A percentile compares a stretch with the other conserved stretches of the same genome.
phyloP scores from a whole-genome alignment of 768 basidiomycete genomes.

The Russula sp. region DNA sequence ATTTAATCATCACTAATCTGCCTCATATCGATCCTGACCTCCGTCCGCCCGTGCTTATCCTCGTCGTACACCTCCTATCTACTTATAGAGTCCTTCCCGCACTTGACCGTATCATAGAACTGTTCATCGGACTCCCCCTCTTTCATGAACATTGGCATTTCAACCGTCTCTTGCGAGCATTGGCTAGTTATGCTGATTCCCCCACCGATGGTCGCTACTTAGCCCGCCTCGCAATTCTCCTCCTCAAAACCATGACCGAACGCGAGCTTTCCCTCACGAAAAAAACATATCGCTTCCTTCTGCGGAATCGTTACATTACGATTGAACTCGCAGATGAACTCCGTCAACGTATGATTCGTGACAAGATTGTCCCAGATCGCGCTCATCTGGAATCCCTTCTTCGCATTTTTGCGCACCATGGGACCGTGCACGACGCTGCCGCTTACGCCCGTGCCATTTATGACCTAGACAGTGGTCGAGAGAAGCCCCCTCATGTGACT shows the following conservation, averaged over 20 bases:
- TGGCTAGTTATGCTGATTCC: conserved; percentile 4
- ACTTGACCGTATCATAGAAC: conserved; percentile 36
- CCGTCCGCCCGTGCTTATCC: conserved; percentile 39
- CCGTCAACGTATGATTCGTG: conserved; percentile 35
- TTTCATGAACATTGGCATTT: conserved; percentile 23
- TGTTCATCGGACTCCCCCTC: conserved; percentile 25
- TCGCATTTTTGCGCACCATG: conserved; percentile 40
- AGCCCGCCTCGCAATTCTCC: conserved; percentile 4
- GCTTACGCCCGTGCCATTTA: conserved; percentile 37
- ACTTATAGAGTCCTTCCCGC: conserved; percentile 42
- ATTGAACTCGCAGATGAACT: conserved; percentile 44
- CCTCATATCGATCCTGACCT: conserved; percentile 27
- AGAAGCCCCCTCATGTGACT: background rate
- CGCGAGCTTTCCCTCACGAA: conserved; percentile 11
- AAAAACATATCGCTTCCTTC: conserved; percentile 9
- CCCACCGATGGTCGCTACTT: conserved; percentile 4
- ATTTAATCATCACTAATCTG: conserved; percentile 39
- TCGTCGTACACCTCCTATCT: conserved; percentile 43
- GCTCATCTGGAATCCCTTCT: conserved; percentile 44
- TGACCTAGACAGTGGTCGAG: conserved; percentile 18
- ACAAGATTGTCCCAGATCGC: conserved; percentile 34
- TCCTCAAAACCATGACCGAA: conserved; percentile 17
- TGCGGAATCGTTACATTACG: conserved; percentile 40
- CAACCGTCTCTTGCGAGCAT: conserved; percentile 21
- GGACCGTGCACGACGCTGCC: conserved; percentile 36